A percentile compares a stretch with the other conserved stretches of the same genome.
Conservation (phyloP, 306 rosid genomes). For the cucumber (Cucumis sativus) region Cucumber_9930_V3 NC_026659.2:17460501-17461000, state of each 20-base stretch:
- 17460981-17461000: too few relatives aligned
- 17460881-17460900: not conserved
- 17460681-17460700: slow-evolving; percentile 1
- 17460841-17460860: not conserved
- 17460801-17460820: not conserved
- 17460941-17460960: not conserved
- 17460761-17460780: not conserved
- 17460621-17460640: not conserved
- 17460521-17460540: not conserved
- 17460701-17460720: not conserved
- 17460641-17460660: not conserved
- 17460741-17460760: not conserved
- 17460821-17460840: not conserved
- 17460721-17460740: not conserved
- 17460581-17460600: not conserved
- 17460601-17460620: not conserved
- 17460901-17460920: not conserved
- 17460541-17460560: not conserved
- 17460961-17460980: not conserved
- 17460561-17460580: not conserved
- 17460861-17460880: not conserved
- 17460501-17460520: not conserved
- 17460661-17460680: slow-evolving; percentile 3
- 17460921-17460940: not conserved
- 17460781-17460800: not conserved